Evolutionary conservation across 179 eudicot genomes (phyloP).

Genomic region (Pouteria campechiana): DNA sequence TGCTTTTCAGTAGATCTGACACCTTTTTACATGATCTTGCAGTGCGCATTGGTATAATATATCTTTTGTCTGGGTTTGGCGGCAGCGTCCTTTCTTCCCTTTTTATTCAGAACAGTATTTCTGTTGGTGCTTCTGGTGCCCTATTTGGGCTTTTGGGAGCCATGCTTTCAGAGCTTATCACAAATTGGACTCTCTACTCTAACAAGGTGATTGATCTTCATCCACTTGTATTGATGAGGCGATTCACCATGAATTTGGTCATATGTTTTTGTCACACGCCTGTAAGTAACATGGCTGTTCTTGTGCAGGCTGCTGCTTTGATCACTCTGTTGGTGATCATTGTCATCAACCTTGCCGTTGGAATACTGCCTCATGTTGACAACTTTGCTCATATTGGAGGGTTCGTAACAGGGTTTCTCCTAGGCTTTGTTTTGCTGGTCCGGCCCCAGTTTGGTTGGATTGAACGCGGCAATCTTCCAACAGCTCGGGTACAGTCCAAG

Average conservation of each 20-base stretch:
- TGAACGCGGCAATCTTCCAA: conserved; percentile 55
- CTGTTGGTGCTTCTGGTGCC: conserved; percentile 96
- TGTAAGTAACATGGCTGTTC: too few species aligned
- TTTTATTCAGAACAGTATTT: conserved; percentile 51
- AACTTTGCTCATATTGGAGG: conserved; percentile 92
- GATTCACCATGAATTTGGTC: background rate
- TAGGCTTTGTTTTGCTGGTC: conserved; percentile 56
- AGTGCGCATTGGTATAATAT: conserved; percentile 68
- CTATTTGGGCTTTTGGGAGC: conserved; percentile 91
- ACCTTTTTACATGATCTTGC: too few species aligned
- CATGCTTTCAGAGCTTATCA: conserved; percentile 75
- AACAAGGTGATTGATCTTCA: conserved; percentile 67
- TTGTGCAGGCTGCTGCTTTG: conserved; percentile 61
- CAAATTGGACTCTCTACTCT: conserved; percentile 79
- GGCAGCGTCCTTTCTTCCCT: conserved; percentile 70
- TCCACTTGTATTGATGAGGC: too few species aligned
- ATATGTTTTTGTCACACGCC: background rate
- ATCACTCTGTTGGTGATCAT: conserved; percentile 57
- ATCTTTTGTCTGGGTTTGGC: conserved; percentile 68
- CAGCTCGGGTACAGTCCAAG: conserved; percentile 58
- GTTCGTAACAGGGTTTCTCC: conserved; percentile 58
- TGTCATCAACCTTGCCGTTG: conserved; percentile 59
- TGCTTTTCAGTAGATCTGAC: too few species aligned
- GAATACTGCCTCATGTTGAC: conserved; percentile 75
- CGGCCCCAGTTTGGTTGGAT: conserved; percentile 75